phyloP scores from a whole-genome alignment of 805 yeast genomes.

The Saccharomycopsis vini region DNA sequence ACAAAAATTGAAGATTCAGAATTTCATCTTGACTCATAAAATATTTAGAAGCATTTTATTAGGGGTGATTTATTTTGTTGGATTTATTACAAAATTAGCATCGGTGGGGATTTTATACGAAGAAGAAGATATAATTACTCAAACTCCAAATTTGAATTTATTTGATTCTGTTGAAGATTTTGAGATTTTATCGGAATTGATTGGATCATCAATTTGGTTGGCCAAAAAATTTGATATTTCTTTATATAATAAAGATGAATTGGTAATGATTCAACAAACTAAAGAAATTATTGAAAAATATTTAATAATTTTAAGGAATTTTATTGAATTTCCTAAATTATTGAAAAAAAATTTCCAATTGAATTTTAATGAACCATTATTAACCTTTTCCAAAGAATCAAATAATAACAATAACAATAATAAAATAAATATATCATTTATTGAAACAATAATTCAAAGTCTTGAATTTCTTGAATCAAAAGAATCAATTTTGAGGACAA shows the following conservation, averaged over 20 bases:
- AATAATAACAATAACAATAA: too few species aligned
- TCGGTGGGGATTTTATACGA: slow-evolving; percentile 54
- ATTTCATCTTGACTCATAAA: slow-evolving; percentile 41
- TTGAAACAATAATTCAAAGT: background rate
- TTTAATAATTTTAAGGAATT: slow-evolving; percentile 1
- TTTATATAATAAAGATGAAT: background rate
- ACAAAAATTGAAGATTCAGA: slow-evolving; percentile 43
- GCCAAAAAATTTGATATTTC: background rate
- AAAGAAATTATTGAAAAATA: slow-evolving; percentile 2
- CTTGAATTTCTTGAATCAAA: slow-evolving; percentile 3
- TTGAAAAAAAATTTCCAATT: background rate
- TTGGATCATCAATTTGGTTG: slow-evolving; percentile 5
- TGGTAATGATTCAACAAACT: background rate
- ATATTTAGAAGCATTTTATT: slow-evolving; percentile 43
- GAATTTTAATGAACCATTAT: slow-evolving; percentile 7
- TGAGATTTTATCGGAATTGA: slow-evolving; percentile 7
- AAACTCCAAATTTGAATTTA: slow-evolving; percentile 47
- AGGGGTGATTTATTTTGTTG: slow-evolving; percentile 48
- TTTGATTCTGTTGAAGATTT: slow-evolving; percentile 18
- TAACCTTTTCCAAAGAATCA: too few species aligned
- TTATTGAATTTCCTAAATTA: slow-evolving; percentile 7
- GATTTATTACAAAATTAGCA: slow-evolving; percentile 38
- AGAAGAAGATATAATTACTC: slow-evolving; percentile 67
- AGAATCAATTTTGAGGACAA: slow-evolving; percentile 21
- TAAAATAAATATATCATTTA: too few species aligned